These are phyloP conservation scores for Elsinoe ampelina DNA, from an alignment of 2,329 filamentous ascomycete genomes.

Conservation along the genomic window DNA sequence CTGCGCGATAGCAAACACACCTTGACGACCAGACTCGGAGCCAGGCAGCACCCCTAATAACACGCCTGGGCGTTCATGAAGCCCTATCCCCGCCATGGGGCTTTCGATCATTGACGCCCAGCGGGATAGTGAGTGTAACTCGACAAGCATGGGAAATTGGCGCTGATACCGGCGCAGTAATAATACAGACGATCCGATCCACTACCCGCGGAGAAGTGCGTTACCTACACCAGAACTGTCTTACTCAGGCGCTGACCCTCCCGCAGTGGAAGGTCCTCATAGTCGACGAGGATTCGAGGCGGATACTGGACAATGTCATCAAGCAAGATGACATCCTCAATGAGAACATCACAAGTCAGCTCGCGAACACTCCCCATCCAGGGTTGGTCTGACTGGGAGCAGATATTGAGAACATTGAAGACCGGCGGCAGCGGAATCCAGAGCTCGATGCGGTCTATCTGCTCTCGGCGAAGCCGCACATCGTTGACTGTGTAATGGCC, in stretches of 20 bases:
- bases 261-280: constrained; percentile 91
- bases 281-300: constrained; percentile 72
- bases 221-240: constrained; percentile 17
- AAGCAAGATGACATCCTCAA: constrained; percentile 97
- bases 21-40: not conserved
- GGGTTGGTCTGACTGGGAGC: constrained; percentile 22
- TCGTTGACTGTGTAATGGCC: constrained; percentile 87
- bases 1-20: not conserved
- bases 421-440: constrained; percentile 68
- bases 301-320: constrained; percentile 80
- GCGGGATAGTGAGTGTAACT: constrained; percentile 53
- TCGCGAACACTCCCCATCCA: not conserved
- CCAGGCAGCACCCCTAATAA: not conserved
- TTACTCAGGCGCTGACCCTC: constrained; percentile 12
- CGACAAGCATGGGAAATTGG: not conserved
- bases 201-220: constrained; percentile 64
- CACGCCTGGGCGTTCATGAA: not conserved
- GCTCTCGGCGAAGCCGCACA: constrained; percentile 73
- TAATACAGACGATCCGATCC: constrained; percentile 63
- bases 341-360: constrained; percentile 85
- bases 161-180: constrained; percentile 41
- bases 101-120: constrained; percentile 79
- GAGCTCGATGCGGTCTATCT: constrained; percentile 95
- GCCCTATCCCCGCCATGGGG: constrained; percentile 52
- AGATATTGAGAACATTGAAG: constrained; percentile 94